A percentile compares a stretch with the other conserved stretches of the same genome.
phyloP scores from a whole-genome alignment of 139 green algal genomes.

The Trebouxia sp. region DNA sequence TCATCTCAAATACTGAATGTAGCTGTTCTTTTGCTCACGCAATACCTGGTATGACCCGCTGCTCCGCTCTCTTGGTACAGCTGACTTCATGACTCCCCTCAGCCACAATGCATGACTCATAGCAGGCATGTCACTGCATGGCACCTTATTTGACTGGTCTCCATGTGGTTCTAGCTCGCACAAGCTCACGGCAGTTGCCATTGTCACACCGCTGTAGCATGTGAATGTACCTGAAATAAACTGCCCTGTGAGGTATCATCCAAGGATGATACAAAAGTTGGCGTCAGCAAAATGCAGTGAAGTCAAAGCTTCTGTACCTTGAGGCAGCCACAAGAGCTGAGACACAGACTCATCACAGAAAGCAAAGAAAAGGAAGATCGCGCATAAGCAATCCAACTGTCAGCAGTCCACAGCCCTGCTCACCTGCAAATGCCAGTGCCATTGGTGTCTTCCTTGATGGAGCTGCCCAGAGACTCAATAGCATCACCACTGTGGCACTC shows the following conservation, averaged over 20 bases:
- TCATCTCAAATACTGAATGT: too few relatives aligned
- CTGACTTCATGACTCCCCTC: too few relatives aligned
- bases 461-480: conserved; percentile 59
- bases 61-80: too few relatives aligned
- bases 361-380: background rate
- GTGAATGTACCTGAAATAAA: conserved; percentile 49
- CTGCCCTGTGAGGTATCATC: background rate
- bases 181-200: conserved; percentile 64
- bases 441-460: conserved; percentile 33
- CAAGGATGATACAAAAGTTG: background rate
- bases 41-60: too few relatives aligned
- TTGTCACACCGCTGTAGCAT: conserved; percentile 56
- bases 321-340: too few relatives aligned
- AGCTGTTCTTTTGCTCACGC: too few relatives aligned
- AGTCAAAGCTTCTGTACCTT: background rate
- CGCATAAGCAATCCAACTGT: background rate
- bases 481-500: conserved; percentile 81
- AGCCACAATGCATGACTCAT: too few relatives aligned
- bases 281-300: background rate
- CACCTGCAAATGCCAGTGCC: conserved; percentile 32
- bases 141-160: background rate
- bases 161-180: conserved; percentile 75
- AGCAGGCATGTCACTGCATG: too few relatives aligned
- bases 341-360: background rate
- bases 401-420: background rate